Evolutionary conservation across 257 asterid species (phyloP), one percentile per base, ranked within the genome.

Genomic region (Scutellaria minor): DNA sequence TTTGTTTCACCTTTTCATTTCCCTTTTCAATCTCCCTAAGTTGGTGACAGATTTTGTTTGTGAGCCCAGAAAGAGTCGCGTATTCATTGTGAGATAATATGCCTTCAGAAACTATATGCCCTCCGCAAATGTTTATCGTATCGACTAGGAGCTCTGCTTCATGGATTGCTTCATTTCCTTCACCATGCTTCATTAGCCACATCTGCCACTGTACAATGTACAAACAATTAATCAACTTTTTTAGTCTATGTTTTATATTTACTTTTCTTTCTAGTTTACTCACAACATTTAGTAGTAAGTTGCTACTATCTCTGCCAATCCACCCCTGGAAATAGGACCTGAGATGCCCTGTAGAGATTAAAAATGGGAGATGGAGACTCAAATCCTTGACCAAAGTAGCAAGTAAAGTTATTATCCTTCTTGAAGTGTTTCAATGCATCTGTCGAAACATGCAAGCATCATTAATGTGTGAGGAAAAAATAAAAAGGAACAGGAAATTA

Each of bases 281-380:
- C 52, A 75, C 75, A 5, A 68, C 58, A 59, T 75, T 64, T 8
- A 37, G 64, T 15, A 81, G 54, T 27, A 69, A 70, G 56, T 61
- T 39, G 24, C 61, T 35, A 27, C 59, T 31, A 14, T 80, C 79
- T 11, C 46, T 51, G 48, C 64, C 76, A 7, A 20, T 46, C 59
- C n/a, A 35, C n/a, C 64, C 88, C 86, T 0, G 89, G 89, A 35
- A 79, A 83, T 68, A 18, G 75, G 14, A 84, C 63, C 24, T 82
- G 87, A 4, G 90, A 73, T 14, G 88, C 88, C 31, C 86, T 70
- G 41, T 81, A 86, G 1, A 86, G 83, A 79, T 75, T 81, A 56
- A 72, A 79, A 35, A 86, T 77, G 1, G 85, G 80, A 44, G 86
- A 72, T 15, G 85, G 42, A 1, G 87, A 80, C 56, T 77, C 84